Conservation (phyloP, 495 filamentous ascomycete species). For the Neurospora sp. region DNA sequence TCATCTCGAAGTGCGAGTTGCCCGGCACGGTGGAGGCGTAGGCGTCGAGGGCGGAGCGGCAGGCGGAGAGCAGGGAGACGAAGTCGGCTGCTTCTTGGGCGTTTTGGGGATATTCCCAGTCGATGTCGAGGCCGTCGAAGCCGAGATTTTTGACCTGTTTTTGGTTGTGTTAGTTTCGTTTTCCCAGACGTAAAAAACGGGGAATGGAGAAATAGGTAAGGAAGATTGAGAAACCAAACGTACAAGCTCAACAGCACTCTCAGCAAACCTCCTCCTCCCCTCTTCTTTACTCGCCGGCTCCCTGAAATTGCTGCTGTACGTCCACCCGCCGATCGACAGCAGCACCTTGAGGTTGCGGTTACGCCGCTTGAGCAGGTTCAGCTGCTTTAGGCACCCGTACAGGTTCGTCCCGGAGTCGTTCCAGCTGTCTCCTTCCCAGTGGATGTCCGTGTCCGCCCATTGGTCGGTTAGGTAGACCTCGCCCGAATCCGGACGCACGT, state of each 20-base stretch:
- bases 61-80: constrained; percentile 60
- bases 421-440: constrained; percentile 75
- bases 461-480: constrained; percentile 66
- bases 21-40: constrained; percentile 37
- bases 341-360: constrained; percentile 86
- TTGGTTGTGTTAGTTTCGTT: not conserved
- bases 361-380: constrained; percentile 78
- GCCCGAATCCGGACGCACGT: constrained; percentile 52
- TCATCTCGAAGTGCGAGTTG: constrained; percentile 63
- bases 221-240: not conserved
- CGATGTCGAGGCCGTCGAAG: constrained; percentile 51
- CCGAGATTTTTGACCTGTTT: constrained; percentile 47
- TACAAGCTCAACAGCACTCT: constrained; percentile 51
- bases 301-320: constrained; percentile 80
- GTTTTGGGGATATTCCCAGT: constrained; percentile 52
- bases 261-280: constrained; percentile 60
- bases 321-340: constrained; percentile 94
- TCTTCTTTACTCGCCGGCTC: constrained; percentile 53
- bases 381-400: constrained; percentile 89
- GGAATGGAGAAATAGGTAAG: not conserved
- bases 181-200: not conserved
- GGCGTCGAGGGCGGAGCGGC: constrained; percentile 51
- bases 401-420: constrained; percentile 62
- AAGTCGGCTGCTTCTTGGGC: constrained; percentile 59
- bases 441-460: constrained; percentile 84